Conservation (phyloP, 768 basidiomycete species). For the Exsudoporus frostii region DNA sequence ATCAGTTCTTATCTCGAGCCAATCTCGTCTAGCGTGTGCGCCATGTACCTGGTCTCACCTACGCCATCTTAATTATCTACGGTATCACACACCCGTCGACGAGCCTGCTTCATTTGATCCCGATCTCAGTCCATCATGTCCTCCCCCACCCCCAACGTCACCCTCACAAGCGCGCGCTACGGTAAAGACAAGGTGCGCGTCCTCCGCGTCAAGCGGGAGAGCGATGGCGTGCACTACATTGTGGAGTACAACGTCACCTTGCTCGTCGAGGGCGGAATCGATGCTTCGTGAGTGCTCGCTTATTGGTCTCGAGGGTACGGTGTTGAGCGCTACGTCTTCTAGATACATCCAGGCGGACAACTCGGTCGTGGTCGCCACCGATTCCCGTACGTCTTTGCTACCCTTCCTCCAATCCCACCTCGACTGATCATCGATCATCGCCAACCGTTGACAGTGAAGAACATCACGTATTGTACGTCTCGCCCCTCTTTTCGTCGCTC, state of each 20-base stretch:
- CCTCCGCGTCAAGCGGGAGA: conserved; percentile 75
- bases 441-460: conserved; percentile 48
- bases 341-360: conserved; percentile 92
- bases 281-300: conserved; percentile 51
- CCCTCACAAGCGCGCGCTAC: conserved; percentile 58
- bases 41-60: neutral
- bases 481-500: neutral
- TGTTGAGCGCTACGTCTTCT: neutral
- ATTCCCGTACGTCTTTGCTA: conserved; percentile 61
- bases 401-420: neutral
- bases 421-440: neutral
- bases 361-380: conserved; percentile 83
- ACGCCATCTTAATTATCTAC: conserved; percentile 1
- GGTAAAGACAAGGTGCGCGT: conserved; percentile 91
- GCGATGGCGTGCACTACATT: conserved; percentile 56
- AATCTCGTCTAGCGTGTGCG: neutral
- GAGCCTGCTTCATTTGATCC: neutral
- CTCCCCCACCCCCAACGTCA: conserved; percentile 8
- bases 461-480: conserved; percentile 57
- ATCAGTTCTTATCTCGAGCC: neutral
- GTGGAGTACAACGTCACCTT: conserved; percentile 83
- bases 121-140: conserved; percentile 26
- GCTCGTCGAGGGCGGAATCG: conserved; percentile 81
- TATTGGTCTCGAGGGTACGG: neutral
- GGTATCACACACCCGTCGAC: neutral